Percentiles rank a stretch among this genome's conserved stretches.
These are phyloP conservation scores for Penicillium cosmopolitanum DNA, from an alignment of 495 filamentous ascomycete genomes.

Conservation along the genomic window DNA sequence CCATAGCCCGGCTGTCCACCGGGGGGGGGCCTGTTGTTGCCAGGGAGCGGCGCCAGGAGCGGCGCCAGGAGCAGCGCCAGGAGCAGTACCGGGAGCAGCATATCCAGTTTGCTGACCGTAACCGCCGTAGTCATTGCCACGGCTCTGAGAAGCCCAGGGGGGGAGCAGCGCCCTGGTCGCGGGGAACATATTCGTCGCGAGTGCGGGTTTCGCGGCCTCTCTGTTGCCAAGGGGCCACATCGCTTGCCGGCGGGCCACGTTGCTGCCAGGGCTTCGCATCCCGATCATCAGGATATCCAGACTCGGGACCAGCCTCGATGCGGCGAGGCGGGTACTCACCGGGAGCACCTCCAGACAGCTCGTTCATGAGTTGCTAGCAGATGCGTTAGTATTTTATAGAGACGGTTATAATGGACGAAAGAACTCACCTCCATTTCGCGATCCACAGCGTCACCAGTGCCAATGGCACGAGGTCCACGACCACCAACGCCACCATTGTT, in stretches of 20 bases:
- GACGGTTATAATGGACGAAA: not conserved
- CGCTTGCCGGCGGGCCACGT: conserved; percentile 74
- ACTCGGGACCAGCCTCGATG: conserved; percentile 82
- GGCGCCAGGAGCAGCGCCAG: conserved; percentile 61
- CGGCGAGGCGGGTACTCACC: conserved; percentile 70
- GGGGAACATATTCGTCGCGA: conserved; percentile 54
- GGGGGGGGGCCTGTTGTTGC: conserved; percentile 64
- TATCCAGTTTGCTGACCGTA: conserved; percentile 43
- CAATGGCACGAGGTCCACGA: conserved; percentile 65
- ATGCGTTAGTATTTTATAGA: conserved; percentile 36
- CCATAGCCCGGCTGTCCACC: conserved; percentile 54
- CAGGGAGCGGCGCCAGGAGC: conserved; percentile 71
- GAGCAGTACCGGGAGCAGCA: conserved; percentile 45
- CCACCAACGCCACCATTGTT: conserved; percentile 58
- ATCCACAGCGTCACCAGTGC: conserved; percentile 82
- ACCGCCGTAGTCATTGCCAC: conserved; percentile 54
- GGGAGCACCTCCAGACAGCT: conserved; percentile 79
- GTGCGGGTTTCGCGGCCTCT: conserved; percentile 60
- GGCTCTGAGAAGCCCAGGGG: conserved; percentile 59
- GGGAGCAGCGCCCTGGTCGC: conserved; percentile 48
- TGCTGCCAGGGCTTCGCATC: conserved; percentile 90
- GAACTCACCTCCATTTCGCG: conserved; percentile 87
- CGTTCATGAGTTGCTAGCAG: conserved; percentile 91
- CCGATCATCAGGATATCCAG: conserved; percentile 54
- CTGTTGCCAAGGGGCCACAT: conserved; percentile 75